Evolutionary conservation across 768 basidiomycete genomes (phyloP).

Genomic region (Calvatia gigantea): DNA sequence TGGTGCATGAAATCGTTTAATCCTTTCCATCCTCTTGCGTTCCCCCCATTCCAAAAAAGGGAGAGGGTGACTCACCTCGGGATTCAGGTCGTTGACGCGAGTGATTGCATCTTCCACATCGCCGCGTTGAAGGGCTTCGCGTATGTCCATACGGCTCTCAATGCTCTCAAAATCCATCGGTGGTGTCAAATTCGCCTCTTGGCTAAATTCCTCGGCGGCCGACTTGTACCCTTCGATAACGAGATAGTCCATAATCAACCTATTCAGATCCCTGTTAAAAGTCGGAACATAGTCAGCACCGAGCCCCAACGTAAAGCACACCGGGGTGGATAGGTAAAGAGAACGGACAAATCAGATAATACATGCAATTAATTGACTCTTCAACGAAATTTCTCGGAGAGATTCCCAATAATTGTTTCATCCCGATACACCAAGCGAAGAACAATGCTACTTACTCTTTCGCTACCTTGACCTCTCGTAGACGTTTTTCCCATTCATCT

Average conservation of each 20-base stretch:
- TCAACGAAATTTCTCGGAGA: slow-evolving; percentile 80
- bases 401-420: slow-evolving; percentile 95
- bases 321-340: slow-evolving; percentile 24
- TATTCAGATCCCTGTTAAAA: slow-evolving; percentile 79
- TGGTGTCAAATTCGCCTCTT: slow-evolving; percentile 74
- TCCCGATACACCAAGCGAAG: slow-evolving; percentile 33
- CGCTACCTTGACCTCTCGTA: slow-evolving; percentile 78
- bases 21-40: slow-evolving; percentile 47
- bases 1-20: slow-evolving; percentile 98
- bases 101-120: slow-evolving; percentile 94
- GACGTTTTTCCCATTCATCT: slow-evolving; percentile 83
- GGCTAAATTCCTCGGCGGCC: slow-evolving; percentile 92
- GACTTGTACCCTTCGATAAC: slow-evolving; percentile 97
- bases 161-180: slow-evolving; percentile 90
- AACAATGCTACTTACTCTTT: slow-evolving; percentile 73
- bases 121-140: slow-evolving; percentile 90
- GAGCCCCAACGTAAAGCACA: slow-evolving; percentile 10
- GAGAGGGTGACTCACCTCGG: slow-evolving; percentile 69
- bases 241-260: slow-evolving; percentile 95
- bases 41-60: slow-evolving; percentile 9
- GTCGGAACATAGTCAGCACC: slow-evolving; percentile 18
- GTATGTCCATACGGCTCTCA: slow-evolving; percentile 90
- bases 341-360: slow-evolving; percentile 68
- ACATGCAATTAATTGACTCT: slow-evolving; percentile 76
- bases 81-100: slow-evolving; percentile 93